phyloP scores from a whole-genome alignment of 176 grass and related monocot species.

The Tillandsia fasciculata region DNA sequence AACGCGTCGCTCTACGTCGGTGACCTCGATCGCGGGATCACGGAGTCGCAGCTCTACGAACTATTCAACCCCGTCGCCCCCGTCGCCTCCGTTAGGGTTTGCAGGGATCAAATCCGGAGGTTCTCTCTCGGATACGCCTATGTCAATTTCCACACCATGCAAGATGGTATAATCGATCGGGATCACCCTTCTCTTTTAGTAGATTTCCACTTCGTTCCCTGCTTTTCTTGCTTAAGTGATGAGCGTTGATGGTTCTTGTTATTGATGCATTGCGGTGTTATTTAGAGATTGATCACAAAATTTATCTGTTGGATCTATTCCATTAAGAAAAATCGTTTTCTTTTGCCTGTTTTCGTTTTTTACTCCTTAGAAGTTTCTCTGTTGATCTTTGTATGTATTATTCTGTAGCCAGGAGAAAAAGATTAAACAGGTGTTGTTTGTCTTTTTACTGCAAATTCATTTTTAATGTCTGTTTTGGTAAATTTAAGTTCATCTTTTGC shows the following conservation, averaged over 20 bases:
- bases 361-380: not conserved
- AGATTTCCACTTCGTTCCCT: no score
- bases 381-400: not conserved
- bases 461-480: no score
- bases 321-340: not conserved
- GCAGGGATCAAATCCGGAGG: conserved; percentile 14
- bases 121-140: conserved; percentile 28
- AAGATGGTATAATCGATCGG: conserved; percentile 21
- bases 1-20: conserved; percentile 22
- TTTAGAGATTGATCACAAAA: not conserved
- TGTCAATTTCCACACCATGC: conserved; percentile 23
- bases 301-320: not conserved
- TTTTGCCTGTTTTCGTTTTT: not conserved
- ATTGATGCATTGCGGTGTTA: not conserved
- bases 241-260: not conserved
- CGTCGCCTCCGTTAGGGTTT: conserved; percentile 20
- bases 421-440: no score
- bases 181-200: not conserved
- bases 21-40: conserved; percentile 19
- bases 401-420: no score
- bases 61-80: conserved; percentile 20
- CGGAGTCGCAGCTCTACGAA: conserved; percentile 13
- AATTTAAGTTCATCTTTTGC: no score
- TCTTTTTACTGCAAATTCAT: no score
- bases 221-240: no score